Percentiles rank a stretch among this genome's conserved stretches.
phyloP scores from a whole-genome alignment of 2,329 filamentous ascomycete species.

The Fusarium sp. region DNA sequence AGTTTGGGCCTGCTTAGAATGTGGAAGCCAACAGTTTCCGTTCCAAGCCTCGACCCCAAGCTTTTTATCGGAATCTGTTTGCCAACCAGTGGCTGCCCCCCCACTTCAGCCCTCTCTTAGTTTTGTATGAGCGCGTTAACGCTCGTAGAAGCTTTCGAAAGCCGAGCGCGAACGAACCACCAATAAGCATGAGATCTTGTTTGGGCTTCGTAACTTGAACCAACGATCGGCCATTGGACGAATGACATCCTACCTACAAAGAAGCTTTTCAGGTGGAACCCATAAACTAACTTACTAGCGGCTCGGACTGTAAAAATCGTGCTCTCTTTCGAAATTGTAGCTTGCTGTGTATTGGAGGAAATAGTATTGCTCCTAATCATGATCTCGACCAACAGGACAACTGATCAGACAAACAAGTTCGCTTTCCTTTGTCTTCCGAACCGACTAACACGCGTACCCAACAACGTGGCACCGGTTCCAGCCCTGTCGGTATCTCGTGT shows the following conservation, averaged over 20 bases:
- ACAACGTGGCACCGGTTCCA: not conserved
- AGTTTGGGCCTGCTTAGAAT: conserved; percentile 12
- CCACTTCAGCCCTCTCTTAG: not conserved
- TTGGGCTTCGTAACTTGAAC: not conserved
- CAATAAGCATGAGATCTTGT: not conserved
- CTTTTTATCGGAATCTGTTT: conserved; percentile 13
- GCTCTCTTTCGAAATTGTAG: not conserved
- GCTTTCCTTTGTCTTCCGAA: not conserved
- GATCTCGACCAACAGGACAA: not conserved
- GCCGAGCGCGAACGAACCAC: not conserved
- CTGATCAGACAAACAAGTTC: not conserved
- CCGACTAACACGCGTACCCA: not conserved
- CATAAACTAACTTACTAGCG: not conserved
- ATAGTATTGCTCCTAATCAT: not conserved
- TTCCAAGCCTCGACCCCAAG: conserved; percentile 1
- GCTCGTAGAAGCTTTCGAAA: not conserved
- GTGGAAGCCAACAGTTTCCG: conserved; percentile 8
- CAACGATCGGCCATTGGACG: not conserved
- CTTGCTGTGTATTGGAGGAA: not conserved
- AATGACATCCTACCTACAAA: not conserved
- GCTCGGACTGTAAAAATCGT: not conserved
- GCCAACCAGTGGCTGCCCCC: not conserved
- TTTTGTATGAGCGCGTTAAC: not conserved
- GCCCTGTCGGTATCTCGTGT: not conserved
- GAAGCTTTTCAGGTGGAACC: not conserved